These are phyloP conservation scores for Fragilaria crotonensis DNA, from an alignment of 108 stramenopile species.

Conservation along the genomic window DNA sequence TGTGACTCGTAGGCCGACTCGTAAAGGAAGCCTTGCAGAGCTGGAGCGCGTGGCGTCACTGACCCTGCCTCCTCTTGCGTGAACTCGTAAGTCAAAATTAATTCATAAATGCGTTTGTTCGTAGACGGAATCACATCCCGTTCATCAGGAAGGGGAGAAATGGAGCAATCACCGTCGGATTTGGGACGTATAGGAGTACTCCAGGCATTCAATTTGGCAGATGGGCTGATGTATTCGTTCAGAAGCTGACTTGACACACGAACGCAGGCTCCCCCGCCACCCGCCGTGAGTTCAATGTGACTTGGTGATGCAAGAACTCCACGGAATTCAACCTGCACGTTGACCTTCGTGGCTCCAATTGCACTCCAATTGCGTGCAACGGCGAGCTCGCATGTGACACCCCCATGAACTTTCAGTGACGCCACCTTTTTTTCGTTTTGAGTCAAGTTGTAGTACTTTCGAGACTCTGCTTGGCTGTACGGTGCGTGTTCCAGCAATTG, in stretches of 20 bases:
- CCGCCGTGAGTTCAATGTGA: conserved; percentile 6
- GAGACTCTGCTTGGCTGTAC: conserved; percentile 32
- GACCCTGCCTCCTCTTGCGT: conserved; percentile 38
- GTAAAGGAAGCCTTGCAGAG: conserved; percentile 58
- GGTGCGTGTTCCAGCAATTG: conserved; percentile 63
- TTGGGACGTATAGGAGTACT: conserved; percentile 42
- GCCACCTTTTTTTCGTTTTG: conserved; percentile 42
- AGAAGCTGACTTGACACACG: conserved; percentile 21
- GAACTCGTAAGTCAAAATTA: conserved; percentile 55
- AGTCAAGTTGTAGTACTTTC: conserved; percentile 32
- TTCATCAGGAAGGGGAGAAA: conserved; percentile 33
- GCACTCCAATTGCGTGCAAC: conserved; percentile 60
- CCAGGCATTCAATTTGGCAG: conserved; percentile 43
- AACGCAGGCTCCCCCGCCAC: conserved; percentile 24
- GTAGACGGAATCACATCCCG: conserved; percentile 43
- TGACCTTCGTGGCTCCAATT: conserved; percentile 34
- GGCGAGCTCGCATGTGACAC: conserved; percentile 45
- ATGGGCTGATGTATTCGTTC: conserved; percentile 46
- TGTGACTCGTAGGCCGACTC: conserved; percentile 60
- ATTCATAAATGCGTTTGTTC: conserved; percentile 32
- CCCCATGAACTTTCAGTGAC: conserved; percentile 35
- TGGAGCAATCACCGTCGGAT: conserved; percentile 10
- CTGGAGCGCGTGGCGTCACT: conserved; percentile 21
- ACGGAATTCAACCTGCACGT: conserved; percentile 44
- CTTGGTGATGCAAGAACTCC: conserved; percentile 41